Base-by-base conservation (phyloP, 306 rosid species). In the Pueraria montana region DNA sequence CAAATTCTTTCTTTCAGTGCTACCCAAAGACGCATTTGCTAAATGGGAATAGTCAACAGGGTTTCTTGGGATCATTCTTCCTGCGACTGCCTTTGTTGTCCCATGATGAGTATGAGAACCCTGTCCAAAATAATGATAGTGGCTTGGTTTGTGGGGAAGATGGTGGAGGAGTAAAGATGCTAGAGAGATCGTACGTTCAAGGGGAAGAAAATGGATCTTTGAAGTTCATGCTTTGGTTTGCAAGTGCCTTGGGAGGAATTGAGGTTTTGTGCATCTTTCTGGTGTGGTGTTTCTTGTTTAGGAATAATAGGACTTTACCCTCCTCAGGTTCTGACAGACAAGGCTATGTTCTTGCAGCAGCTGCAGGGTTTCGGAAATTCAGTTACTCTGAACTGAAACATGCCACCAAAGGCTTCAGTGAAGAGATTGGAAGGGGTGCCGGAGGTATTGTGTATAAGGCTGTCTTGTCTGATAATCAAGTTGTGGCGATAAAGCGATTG, bases 371-470 rank as follows among this genome's bases (percentile, higher is more conserved):
- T 69, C 20, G 26, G 45, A 79, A 12, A 53, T 79, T 79, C 45
- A 79, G 20, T 79, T 79, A 52, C 45, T 53, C 68, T 5, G 83
- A 79, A 11, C 26, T 79, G 32, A 79, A 79, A 67, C 53, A 52
- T 2, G 83, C 76, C n/a, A 67, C 77, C 8, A 68, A 53, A 68
- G 69, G 69, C 40, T 79, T 79, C 42, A 68, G 69, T 4, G 18
- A 67, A 79, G 83, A 79, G 58, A 68, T 79, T 68, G 83, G 83
- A 79, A 67, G 58, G 21, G 83, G 83, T 38, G 76, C 21, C 23
- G 83, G 83, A 23, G 83, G 83, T 53, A 68, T 0, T 10, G 83
- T 79, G 0, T 79, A 67, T 17, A 79, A 79, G 27, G 83, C 58
- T 52, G 69, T 38, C 23, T 68, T 79, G 13, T 53, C 68, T 0